These are phyloP conservation scores for Fusarium ambrosium DNA, from an alignment of 2,329 filamentous ascomycete species.

Conservation along the genomic window DNA sequence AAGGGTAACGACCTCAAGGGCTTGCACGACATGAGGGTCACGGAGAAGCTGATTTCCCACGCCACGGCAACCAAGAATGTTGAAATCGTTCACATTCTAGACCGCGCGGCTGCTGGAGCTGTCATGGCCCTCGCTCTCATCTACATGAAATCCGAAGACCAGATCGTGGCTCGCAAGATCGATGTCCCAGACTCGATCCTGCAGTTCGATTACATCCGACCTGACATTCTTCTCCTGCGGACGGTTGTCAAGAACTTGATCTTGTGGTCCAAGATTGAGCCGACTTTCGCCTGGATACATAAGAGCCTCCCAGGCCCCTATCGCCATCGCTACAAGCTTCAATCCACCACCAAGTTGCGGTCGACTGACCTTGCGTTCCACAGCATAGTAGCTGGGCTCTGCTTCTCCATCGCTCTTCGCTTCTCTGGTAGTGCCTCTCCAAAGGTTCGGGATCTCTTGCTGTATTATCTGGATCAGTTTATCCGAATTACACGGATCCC, in stretches of 20 bases:
- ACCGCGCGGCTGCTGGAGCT: slow-evolving; percentile 93
- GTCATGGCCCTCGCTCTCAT: slow-evolving; percentile 91
- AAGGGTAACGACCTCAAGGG: slow-evolving; percentile 90
- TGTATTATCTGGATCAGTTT: slow-evolving; percentile 89
- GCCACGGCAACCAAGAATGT: slow-evolving; percentile 93
- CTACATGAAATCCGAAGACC: slow-evolving; percentile 96
- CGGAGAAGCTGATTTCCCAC: slow-evolving; percentile 87
- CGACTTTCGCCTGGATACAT: slow-evolving; percentile 80
- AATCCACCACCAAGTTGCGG: slow-evolving; percentile 71
- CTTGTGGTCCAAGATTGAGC: slow-evolving; percentile 87
- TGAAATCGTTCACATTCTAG: slow-evolving; percentile 90
- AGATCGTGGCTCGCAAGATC: slow-evolving; percentile 88
- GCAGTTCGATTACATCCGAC: slow-evolving; percentile 95
- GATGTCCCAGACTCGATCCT: slow-evolving; percentile 91
- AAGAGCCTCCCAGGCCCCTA: slow-evolving; percentile 80
- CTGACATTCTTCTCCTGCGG: slow-evolving; percentile 90
- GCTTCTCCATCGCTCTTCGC: slow-evolving; percentile 82
- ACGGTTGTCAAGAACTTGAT: slow-evolving; percentile 93
- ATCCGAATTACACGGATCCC: slow-evolving; percentile 79
- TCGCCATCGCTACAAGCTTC: slow-evolving; percentile 71
- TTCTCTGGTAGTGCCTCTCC: slow-evolving; percentile 80
- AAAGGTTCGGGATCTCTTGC: slow-evolving; percentile 82
- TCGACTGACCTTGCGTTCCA: slow-evolving; percentile 92
- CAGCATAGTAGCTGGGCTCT: slow-evolving; percentile 90
- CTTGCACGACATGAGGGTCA: slow-evolving; percentile 92